Evolutionary conservation across 768 basidiomycete species (phyloP).

Genomic region (Mycena polygramma): DNA sequence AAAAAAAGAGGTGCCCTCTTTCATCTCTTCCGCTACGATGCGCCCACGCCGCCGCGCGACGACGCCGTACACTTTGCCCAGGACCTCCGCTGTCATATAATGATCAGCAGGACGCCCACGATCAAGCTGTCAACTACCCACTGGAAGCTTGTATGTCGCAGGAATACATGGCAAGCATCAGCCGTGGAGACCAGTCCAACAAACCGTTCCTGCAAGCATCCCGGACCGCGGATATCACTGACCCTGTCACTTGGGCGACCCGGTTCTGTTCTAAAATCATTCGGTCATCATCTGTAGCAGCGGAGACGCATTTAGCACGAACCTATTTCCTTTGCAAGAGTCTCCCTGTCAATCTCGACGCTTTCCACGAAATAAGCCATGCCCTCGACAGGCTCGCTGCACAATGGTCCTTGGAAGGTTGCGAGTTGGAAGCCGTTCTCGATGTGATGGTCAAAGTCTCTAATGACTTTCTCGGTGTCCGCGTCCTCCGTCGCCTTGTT

Average conservation of each 20-base stretch:
- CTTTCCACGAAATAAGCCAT: slow-evolving; percentile 91
- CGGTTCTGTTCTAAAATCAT: slow-evolving; percentile 74
- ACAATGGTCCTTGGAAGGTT: slow-evolving; percentile 93
- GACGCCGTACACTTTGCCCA: slow-evolving; percentile 97
- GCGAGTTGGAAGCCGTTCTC: slow-evolving; percentile 97
- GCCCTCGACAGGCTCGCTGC: slow-evolving; percentile 95
- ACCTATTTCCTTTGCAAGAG: slow-evolving; percentile 78
- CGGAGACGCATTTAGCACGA: slow-evolving; percentile 18
- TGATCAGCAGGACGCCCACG: slow-evolving; percentile 32
- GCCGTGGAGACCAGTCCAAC: slow-evolving; percentile 96
- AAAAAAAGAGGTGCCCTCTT: slow-evolving; percentile 96
- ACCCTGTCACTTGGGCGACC: slow-evolving; percentile 89
- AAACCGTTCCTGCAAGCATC: slow-evolving; percentile 93
- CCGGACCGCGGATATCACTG: slow-evolving; percentile 87
- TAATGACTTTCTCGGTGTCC: slow-evolving; percentile 53
- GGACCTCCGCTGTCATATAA: slow-evolving; percentile 82
- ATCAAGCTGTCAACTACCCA: slow-evolving; percentile 55
- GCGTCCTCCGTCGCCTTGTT: slow-evolving; percentile 45
- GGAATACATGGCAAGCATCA: slow-evolving; percentile 98
- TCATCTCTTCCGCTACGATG: slow-evolving; percentile 98
- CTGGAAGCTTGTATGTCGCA: slow-evolving; percentile 99
- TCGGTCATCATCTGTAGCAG: slow-evolving; percentile 35
- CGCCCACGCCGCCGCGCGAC: slow-evolving; percentile 91
- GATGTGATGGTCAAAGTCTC: slow-evolving; percentile 83
- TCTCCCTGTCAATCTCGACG: slow-evolving; percentile 71